These are phyloP conservation scores for Coffea eugenioides DNA, from an alignment of 257 asterid species.

Conservation along the genomic window DNA sequence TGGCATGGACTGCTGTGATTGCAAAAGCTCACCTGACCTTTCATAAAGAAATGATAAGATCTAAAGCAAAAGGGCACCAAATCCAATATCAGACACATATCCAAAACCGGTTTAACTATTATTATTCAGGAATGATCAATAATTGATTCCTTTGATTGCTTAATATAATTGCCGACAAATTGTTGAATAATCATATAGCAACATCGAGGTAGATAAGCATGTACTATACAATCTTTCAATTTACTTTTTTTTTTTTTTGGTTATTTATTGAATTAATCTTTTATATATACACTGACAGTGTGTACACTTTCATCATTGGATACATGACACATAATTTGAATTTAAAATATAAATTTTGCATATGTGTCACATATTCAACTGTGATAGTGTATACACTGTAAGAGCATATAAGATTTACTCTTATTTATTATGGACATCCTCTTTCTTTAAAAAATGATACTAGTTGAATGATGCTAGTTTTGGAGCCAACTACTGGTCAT, in stretches of 20 bases:
- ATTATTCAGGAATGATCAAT: neutral
- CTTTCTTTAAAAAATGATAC: neutral
- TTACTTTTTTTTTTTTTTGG: neutral
- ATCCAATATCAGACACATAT: neutral
- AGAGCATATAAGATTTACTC: no score
- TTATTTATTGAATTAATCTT: no score
- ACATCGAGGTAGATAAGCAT: neutral
- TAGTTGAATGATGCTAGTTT: neutral
- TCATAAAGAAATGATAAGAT: neutral
- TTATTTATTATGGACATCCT: neutral
- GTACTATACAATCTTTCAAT: neutral
- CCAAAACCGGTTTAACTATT: neutral
- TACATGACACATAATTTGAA: no score
- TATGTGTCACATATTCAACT: no score
- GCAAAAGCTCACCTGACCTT: conserved; percentile 23
- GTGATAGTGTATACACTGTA: neutral
- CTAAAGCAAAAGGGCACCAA: neutral
- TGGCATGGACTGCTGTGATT: conserved; percentile 14
- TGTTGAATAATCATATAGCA: neutral
- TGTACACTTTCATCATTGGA: no score
- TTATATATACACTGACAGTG: no score
- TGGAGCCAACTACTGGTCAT: neutral
- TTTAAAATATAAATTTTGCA: no score
- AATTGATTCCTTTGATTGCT: neutral
- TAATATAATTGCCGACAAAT: neutral